phyloP scores from a whole-genome alignment of 441 rosid species.

The Populus hybrid region DNA sequence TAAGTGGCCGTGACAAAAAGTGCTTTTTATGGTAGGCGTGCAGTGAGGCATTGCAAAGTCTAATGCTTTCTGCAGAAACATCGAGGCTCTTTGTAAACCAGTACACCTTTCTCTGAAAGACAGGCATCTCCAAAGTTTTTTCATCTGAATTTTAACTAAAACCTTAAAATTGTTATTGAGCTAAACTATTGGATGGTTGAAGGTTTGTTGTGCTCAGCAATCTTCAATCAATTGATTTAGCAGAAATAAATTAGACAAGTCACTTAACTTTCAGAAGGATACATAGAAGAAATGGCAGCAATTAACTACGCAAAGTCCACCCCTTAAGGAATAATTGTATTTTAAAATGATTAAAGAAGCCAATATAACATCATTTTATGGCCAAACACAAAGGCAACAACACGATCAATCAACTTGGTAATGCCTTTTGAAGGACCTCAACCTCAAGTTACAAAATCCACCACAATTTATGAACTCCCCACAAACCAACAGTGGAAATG shows the following conservation, averaged over 20 bases:
- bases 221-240: too few species aligned
- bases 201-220: too few species aligned
- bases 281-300: too few species aligned
- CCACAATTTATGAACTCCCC: too few species aligned
- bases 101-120: neutral
- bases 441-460: neutral
- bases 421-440: neutral
- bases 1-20: neutral
- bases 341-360: neutral
- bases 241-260: too few species aligned
- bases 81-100: neutral
- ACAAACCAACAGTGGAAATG: neutral
- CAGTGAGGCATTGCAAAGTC: neutral
- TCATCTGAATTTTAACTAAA: neutral
- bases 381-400: neutral
- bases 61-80: neutral
- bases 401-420: neutral
- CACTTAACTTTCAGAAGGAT: too few species aligned
- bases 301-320: too few species aligned
- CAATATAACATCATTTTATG: neutral
- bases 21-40: neutral
- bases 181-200: too few species aligned
- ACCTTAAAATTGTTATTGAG: neutral
- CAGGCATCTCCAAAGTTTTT: neutral
- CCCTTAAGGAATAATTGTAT: too few species aligned